These are phyloP conservation scores for Dendrobium officinale DNA, from an alignment of 106 monocot genomes.

Conservation along the genomic window DNA sequence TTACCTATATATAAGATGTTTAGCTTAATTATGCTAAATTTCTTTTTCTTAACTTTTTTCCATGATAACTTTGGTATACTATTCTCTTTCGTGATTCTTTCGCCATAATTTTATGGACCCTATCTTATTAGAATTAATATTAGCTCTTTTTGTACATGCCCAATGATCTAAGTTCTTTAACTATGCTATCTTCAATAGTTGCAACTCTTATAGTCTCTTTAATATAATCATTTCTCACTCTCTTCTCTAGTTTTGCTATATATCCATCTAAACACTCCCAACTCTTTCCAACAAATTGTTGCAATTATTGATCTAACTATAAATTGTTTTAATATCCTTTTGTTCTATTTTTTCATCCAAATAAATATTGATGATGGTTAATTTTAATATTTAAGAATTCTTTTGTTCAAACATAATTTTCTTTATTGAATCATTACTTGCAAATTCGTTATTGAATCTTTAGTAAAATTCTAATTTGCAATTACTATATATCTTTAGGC, in stretches of 20 bases:
- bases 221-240: background rate
- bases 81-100: background rate
- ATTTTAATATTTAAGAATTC: background rate
- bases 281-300: background rate
- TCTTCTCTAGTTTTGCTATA: background rate
- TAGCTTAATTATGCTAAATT: background rate
- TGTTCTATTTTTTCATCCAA: background rate
- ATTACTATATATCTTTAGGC: constrained; percentile 27
- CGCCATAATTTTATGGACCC: background rate
- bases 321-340: background rate
- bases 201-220: background rate
- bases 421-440: background rate
- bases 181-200: background rate
- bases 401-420: background rate
- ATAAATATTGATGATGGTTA: background rate
- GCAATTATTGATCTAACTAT: background rate
- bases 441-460: background rate
- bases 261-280: background rate
- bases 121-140: background rate
- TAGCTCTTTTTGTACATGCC: background rate
- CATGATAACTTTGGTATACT: background rate
- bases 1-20: background rate
- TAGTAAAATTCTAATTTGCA: no score
- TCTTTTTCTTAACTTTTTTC: background rate
- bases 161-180: background rate